These are phyloP conservation scores for Elsinoe arachidis DNA, from an alignment of 2,329 filamentous ascomycete genomes.

Conservation along the genomic window DNA sequence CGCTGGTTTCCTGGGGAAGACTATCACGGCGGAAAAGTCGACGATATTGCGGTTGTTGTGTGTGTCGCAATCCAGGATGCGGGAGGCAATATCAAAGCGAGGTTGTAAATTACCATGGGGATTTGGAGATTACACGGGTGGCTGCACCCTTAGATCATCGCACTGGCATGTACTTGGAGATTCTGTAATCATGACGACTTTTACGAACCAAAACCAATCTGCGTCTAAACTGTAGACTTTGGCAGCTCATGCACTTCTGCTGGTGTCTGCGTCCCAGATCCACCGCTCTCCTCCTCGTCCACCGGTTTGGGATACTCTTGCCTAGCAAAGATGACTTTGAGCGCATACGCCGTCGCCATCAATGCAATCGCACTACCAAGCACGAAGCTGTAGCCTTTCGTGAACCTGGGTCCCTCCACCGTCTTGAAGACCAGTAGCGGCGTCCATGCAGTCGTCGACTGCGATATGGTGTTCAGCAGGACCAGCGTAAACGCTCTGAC, in stretches of 20 bases:
- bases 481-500: slow-evolving; percentile 41
- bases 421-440: slow-evolving; percentile 45
- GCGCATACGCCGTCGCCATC: neutral
- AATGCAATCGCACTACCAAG: neutral
- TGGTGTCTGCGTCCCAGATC: neutral
- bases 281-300: neutral
- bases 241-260: neutral
- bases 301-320: neutral
- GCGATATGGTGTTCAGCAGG: slow-evolving; percentile 45
- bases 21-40: slow-evolving; percentile 87
- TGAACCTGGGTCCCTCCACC: slow-evolving; percentile 35
- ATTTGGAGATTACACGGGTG: neutral
- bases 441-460: slow-evolving; percentile 50
- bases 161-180: neutral
- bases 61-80: slow-evolving; percentile 63
- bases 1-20: slow-evolving; percentile 76
- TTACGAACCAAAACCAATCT: neutral
- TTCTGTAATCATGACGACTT: neutral
- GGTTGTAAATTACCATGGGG: slow-evolving; percentile 18
- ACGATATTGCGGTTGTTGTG: slow-evolving; percentile 87
- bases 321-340: neutral
- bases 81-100: slow-evolving; percentile 24
- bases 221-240: neutral
- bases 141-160: neutral
- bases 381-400: slow-evolving; percentile 35